A percentile compares a stretch with the other conserved stretches of the same genome.
Evolutionary conservation across 257 asterid genomes (phyloP).

Genomic region (Solanum medicagineum): DNA sequence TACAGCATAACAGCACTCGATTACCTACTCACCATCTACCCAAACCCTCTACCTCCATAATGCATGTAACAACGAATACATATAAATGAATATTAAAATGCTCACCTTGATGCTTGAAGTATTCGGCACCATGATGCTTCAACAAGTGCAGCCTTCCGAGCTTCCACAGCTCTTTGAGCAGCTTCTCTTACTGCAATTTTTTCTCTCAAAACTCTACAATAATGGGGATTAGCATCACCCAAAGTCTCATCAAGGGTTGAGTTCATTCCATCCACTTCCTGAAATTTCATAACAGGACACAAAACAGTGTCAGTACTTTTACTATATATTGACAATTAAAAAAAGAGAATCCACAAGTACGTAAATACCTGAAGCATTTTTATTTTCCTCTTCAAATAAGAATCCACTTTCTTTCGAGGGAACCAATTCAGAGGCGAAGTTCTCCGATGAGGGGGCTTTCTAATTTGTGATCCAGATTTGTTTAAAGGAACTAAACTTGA

Average conservation of each 20-base stretch:
- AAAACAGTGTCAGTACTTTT: not conserved
- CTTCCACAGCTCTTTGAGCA: conserved; percentile 74
- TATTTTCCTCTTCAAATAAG: conserved; percentile 83
- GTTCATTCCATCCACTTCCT: conserved; percentile 89
- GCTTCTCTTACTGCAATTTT: conserved; percentile 92
- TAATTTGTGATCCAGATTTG: conserved; percentile 70
- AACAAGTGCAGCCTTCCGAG: conserved; percentile 83
- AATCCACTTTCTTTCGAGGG: conserved; percentile 83
- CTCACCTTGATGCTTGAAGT: conserved; percentile 75
- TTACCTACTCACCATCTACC: not conserved
- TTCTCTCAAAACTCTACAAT: conserved; percentile 68
- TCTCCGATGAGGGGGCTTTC: conserved; percentile 76
- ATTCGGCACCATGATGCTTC: conserved; percentile 98
- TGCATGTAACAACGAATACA: not conserved
- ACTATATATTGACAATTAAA: not conserved
- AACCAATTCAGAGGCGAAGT: conserved; percentile 89
- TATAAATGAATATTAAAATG: not conserved
- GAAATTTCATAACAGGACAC: not conserved
- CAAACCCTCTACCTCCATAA: not conserved
- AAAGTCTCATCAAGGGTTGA: conserved; percentile 92
- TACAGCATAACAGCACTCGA: not conserved
- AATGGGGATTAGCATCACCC: conserved; percentile 86
- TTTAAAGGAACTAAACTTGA: conserved; percentile 45
- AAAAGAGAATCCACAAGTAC: not conserved
- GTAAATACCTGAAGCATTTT: conserved; percentile 67